Evolutionary conservation across 768 basidiomycete genomes (phyloP).

Genomic region (Tremella yokohamensis): DNA sequence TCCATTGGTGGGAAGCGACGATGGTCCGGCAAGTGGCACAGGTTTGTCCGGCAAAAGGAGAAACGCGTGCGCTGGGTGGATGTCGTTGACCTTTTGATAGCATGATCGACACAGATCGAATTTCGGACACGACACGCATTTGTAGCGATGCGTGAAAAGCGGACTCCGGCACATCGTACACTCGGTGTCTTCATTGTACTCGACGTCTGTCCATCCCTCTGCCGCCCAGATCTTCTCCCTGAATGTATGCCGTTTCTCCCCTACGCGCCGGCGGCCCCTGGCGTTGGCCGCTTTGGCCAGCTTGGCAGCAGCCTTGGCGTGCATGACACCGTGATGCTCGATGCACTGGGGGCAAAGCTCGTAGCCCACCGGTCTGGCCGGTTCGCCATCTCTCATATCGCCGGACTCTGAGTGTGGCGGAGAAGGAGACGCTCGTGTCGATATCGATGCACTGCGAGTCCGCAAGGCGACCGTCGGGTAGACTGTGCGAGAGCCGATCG

Average conservation of each 20-base stretch:
- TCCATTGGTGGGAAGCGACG: background rate
- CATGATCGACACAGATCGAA: slow-evolving; percentile 78
- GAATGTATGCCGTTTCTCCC: slow-evolving; percentile 77
- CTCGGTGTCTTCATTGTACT: slow-evolving; percentile 69
- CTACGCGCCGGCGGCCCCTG: slow-evolving; percentile 3
- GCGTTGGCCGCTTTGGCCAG: background rate
- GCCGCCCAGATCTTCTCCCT: slow-evolving; percentile 80
- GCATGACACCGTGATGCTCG: slow-evolving; percentile 69
- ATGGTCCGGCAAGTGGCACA: slow-evolving; percentile 1
- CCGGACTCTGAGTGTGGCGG: slow-evolving; percentile 7
- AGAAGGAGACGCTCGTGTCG: slow-evolving; percentile 11
- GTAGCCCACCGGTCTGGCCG: slow-evolving; percentile 58
- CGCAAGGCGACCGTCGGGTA: slow-evolving; percentile 10
- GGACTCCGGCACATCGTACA: slow-evolving; percentile 77
- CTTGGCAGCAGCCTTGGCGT: slow-evolving; percentile 55
- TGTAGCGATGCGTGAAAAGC: slow-evolving; percentile 67
- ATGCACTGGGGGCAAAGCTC: slow-evolving; percentile 82
- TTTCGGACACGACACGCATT: slow-evolving; percentile 71
- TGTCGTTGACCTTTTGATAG: slow-evolving; percentile 70
- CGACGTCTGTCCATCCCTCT: slow-evolving; percentile 80
- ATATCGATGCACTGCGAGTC: slow-evolving; percentile 7
- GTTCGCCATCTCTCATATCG: background rate
- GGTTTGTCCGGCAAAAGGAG: slow-evolving; percentile 67
- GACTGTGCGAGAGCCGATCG: slow-evolving; percentile 23
- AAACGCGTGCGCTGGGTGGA: slow-evolving; percentile 86